Evolutionary conservation across 1,284 basidiomycete genomes (phyloP).

Genomic region (Takashimella koratensis): DNA sequence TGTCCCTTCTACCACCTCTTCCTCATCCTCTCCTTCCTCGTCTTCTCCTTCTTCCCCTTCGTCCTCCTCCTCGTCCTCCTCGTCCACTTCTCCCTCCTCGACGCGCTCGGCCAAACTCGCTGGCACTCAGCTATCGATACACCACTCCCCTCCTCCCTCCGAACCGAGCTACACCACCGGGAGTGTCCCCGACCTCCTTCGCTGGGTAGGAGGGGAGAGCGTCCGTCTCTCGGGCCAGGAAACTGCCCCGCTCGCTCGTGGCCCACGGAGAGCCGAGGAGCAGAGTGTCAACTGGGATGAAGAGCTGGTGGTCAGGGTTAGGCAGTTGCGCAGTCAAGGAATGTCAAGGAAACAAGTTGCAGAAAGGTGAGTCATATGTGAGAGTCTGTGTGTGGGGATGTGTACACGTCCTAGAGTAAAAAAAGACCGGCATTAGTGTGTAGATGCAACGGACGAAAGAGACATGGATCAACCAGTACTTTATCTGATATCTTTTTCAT

Average conservation of each 20-base stretch:
- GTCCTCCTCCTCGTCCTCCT: conserved; percentile 10
- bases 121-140: conserved; percentile 30
- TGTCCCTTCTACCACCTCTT: neutral
- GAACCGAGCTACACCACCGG: conserved; percentile 42
- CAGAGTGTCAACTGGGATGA: conserved; percentile 17
- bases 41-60: conserved; percentile 5
- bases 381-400: too few species aligned
- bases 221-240: conserved; percentile 34
- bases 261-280: neutral
- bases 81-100: conserved; percentile 9
- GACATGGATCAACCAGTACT: neutral
- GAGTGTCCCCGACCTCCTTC: conserved; percentile 30
- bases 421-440: neutral
- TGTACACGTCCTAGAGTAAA: too few species aligned
- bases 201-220: conserved; percentile 33
- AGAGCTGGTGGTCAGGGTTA: conserved; percentile 28
- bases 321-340: conserved; percentile 26
- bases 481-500: neutral
- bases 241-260: conserved; percentile 16
- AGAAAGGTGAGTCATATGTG: conserved; percentile 28
- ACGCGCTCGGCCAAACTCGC: conserved; percentile 12
- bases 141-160: conserved; percentile 42
- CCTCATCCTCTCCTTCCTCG: conserved; percentile 7
- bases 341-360: conserved; percentile 31
- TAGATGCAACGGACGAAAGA: neutral